Evolutionary conservation across 169 alveolate species (phyloP), one percentile per base, ranked within the genome.

Genomic region (Eimeria maxima): DNA sequence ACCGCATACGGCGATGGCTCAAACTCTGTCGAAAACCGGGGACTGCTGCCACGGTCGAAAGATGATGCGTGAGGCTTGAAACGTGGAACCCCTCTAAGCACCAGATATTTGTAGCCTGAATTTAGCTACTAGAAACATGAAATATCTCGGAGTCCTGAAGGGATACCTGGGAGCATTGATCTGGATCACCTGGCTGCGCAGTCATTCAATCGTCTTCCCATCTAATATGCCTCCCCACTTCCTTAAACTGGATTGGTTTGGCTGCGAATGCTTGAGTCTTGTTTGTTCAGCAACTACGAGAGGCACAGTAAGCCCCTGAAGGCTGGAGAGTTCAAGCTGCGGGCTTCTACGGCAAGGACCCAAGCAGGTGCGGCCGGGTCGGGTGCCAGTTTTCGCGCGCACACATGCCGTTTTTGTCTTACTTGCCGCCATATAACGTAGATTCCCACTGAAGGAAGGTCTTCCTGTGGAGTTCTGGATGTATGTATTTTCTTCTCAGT

Each of bases 401-500:
- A 42, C 20, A 0, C 63, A 16, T 13, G 38, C 22, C 55, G 0
- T 76, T 38, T 7, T 45, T 45, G 50, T 38, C n/a, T n/a, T 1
- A 45, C 65, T 38, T 45, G 38, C 29, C 24, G 33, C 1, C 42
- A 50, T 20, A 18, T 44, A 10, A n/a, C 45, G 8, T 7, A 14
- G 60, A 7, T 53, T 7, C n/a, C 14, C 67, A 81, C 1, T n/a
- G 27, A 10, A 45, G 45, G 33, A 33, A 33, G 38, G 38, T 1
- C n/a, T 45, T 81, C 45, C 53, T 8, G 44, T 27, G 33, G 71
- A 6, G 3, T 20, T 24, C 14, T 18, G 42, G 20, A 50, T 50
- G 90, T 20, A 10, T n/a, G 55, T 47, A n/a, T 47, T n/a, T 13
- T 47, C 45, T 78, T n/a, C 29, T 76, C 95, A 95, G 96, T 87